Percentiles rank a stretch among this genome's conserved stretches.
These are phyloP conservation scores for Lasiosphaeriaceae sp. DNA, from an alignment of 495 filamentous ascomycete genomes.

Conservation along the genomic window DNA sequence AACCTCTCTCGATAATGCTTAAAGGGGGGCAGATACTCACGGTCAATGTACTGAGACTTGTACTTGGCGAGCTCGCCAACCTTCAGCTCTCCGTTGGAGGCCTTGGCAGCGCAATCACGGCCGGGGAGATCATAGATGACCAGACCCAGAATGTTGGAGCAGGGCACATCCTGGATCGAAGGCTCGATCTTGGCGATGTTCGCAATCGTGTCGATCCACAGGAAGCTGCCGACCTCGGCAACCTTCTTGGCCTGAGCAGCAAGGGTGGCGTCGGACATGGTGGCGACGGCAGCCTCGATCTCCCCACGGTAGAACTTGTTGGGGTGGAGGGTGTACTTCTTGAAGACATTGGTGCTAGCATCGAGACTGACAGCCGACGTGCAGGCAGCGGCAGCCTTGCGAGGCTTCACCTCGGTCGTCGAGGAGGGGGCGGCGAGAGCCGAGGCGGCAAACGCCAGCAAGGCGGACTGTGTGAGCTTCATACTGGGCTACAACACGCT, in stretches of 20 bases:
- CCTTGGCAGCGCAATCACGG: slow-evolving; percentile 72
- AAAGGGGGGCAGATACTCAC: slow-evolving; percentile 33
- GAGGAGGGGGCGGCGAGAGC: slow-evolving; percentile 39
- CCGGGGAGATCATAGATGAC: slow-evolving; percentile 77
- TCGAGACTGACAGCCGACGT: slow-evolving; percentile 48
- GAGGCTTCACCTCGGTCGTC: slow-evolving; percentile 24
- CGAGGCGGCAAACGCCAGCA: slow-evolving; percentile 39
- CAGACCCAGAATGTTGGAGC: slow-evolving; percentile 55
- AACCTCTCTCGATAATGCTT: too few relatives aligned
- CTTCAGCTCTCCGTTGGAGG: slow-evolving; percentile 71
- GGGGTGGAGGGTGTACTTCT: slow-evolving; percentile 50
- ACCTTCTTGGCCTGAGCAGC: slow-evolving; percentile 46
- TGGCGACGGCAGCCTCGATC: slow-evolving; percentile 45
- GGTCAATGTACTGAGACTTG: slow-evolving; percentile 66
- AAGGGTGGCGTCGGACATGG: slow-evolving; percentile 34
- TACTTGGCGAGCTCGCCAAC: slow-evolving; percentile 62
- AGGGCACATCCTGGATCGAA: slow-evolving; percentile 52
- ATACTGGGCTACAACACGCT: slow-evolving; percentile 31
- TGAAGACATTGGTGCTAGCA: slow-evolving; percentile 51
- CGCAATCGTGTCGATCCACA: slow-evolving; percentile 62
- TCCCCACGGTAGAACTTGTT: slow-evolving; percentile 55
- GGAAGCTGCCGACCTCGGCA: slow-evolving; percentile 63
- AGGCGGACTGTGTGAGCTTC: slow-evolving; percentile 40
- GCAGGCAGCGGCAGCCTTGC: slow-evolving; percentile 37
- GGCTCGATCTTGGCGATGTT: slow-evolving; percentile 58